These are phyloP conservation scores for Aspergillus ibericus DNA, from an alignment of 2,329 filamentous ascomycete species.

Conservation along the genomic window DNA sequence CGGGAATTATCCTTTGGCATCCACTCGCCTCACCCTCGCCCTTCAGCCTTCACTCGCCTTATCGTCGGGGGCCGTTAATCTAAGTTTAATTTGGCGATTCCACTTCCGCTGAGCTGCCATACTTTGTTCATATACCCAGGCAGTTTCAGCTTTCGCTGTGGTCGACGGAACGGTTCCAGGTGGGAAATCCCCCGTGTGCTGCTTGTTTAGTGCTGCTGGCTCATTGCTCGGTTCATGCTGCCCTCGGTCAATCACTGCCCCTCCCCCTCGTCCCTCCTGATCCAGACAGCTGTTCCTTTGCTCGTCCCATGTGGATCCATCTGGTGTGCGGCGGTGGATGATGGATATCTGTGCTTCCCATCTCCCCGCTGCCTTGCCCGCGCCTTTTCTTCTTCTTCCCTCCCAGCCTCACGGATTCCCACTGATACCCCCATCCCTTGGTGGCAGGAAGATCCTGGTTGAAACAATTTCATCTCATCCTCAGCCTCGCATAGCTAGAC, in stretches of 20 bases:
- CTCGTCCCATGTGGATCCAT: constrained; percentile 12
- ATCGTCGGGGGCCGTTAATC: constrained; percentile 2
- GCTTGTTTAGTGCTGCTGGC: background rate
- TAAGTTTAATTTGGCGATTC: constrained; percentile 6
- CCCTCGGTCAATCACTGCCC: constrained; percentile 4
- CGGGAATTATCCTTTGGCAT: constrained; percentile 2
- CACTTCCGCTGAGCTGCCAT: background rate
- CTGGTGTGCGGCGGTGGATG: constrained; percentile 7
- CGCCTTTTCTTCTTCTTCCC: constrained; percentile 3
- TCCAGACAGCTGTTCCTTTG: constrained; percentile 15
- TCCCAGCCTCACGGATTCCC: constrained; percentile 1
- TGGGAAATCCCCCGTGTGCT: constrained; percentile 8
- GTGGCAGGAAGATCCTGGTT: background rate
- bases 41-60: background rate
- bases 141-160: background rate
- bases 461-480: background rate
- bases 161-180: constrained; percentile 5
- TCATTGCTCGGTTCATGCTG: background rate
- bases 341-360: constrained; percentile 12
- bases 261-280: constrained; percentile 14
- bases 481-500: constrained; percentile 3
- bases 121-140: constrained; percentile 2
- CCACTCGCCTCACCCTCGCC: constrained; percentile 1
- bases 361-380: background rate
- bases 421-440: background rate